phyloP scores from a whole-genome alignment of 2,329 filamentous ascomycete species.

The Endoconidiophora laricicola region DNA sequence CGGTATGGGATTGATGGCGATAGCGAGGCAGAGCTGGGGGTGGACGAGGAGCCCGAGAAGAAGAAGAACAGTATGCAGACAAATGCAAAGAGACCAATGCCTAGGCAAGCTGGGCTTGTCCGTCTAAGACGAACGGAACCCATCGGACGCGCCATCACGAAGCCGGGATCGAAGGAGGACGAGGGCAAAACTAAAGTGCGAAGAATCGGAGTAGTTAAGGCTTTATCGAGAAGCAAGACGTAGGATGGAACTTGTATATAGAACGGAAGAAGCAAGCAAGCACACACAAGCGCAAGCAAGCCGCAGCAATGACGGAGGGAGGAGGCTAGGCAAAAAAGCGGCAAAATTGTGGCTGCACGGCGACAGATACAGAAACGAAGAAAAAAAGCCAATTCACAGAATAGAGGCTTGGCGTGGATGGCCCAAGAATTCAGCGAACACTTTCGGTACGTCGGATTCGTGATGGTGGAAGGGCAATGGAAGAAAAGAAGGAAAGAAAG shows the following conservation, averaged over 20 bases:
- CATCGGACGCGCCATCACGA: conserved; percentile 39
- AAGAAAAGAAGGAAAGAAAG: conserved; percentile 2
- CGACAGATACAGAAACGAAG: neutral
- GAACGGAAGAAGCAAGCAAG: neutral
- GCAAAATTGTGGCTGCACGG: neutral
- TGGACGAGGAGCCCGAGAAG: conserved; percentile 27
- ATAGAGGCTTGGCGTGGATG: neutral
- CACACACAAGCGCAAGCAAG: neutral
- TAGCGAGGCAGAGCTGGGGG: conserved; percentile 22
- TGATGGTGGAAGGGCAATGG: neutral
- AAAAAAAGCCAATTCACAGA: conserved; percentile 4
- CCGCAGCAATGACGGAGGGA: neutral
- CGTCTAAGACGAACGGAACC: conserved; percentile 58
- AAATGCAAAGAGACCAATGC: conserved; percentile 54
- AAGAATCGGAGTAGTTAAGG: neutral
- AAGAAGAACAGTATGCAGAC: conserved; percentile 55
- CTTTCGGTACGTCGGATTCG: conserved; percentile 2
- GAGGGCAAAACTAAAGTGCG: neutral
- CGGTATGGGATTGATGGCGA: conserved; percentile 36
- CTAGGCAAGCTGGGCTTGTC: conserved; percentile 56
- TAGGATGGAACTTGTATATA: no score
- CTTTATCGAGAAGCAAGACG: neutral
- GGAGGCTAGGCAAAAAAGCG: neutral
- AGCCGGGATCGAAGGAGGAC: neutral
- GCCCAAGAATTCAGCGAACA: neutral